Base-by-base conservation (phyloP, 2,329 filamentous ascomycete genomes). In the Aspergillus calidoustus region DNA sequence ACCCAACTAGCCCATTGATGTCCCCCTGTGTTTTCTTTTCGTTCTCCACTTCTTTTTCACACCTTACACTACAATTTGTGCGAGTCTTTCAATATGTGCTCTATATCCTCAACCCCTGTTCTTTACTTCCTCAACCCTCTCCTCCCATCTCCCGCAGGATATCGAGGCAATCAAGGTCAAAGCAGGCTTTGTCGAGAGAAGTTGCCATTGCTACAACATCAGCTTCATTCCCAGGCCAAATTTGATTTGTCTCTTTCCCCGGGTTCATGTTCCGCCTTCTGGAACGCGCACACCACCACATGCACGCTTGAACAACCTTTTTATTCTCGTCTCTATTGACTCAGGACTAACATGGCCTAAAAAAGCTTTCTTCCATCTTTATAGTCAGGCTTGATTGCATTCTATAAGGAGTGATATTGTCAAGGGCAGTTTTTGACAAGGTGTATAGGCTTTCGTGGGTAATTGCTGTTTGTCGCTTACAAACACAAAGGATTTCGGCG, bases 1-100 rank as follows among this genome's bases (percentile, higher is more conserved):
- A 34, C 53, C 53, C 23, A 46, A 44, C 48, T 55, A 52, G 38
- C 38, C 52, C 53, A 43, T 56, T 56, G 53, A 52, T 56, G 38
- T 28, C 52, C 50, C 22, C 47, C n/a, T 51, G 47, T 57, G 47
- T 52, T 25, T 22, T 22, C 34, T 62, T 48, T 15, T 44, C 22
- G 30, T 57, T 64, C 61, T 48, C 58, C 63, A 59, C 61, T 61
- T 19, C 48, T 60, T 43, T 30, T 58, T 17, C 41, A 54, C 28
- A 28, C 28, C 38, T 60, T 47, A 19, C 52, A 30, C 34, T 28
- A 46, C 49, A 31, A 59, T 61, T 53, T 47, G 57, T 61, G 62
- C 51, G 61, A 54, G 51, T 50, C 57, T 60, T 47, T 48, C 15
- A 61, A 34, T 61, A 44, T 59, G 34, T 62, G 49, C 44, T 63